Base-by-base conservation (phyloP, 257 asterid genomes). In the Nicotiana knightiana region DNA sequence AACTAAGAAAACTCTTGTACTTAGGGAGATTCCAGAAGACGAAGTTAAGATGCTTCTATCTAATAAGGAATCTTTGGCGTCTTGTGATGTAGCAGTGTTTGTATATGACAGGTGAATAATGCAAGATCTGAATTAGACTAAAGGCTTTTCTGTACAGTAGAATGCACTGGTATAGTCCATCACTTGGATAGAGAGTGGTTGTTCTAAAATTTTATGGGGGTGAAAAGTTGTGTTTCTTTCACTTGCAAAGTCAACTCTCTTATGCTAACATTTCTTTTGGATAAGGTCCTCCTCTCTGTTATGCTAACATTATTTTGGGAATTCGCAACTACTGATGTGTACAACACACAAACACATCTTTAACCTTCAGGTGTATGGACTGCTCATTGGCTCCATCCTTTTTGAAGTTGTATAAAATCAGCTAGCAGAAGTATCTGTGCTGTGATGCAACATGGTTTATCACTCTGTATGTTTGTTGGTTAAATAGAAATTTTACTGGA, bases 11-110 rank as follows among this genome's bases (percentile, higher is more conserved):
- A 92, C 92, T 51, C 97, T 96, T 84, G 91, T 96, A 39, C 93
- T 94, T 84, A 87, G 90, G 67, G 99, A 96, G 91, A 91, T 96
- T 88, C 97, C 97, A 64, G 98, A 94, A 87, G 97, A 91, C 76
- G 97, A 86, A 77, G 92, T 91, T 76, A 91, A 90, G 83, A 89
- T 82, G 70, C 82, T 96, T 83, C 80, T 92, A 78, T 92, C 93
- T 35, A 81, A 86, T 58, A 96, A 93, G 86, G 96, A 93, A 81
- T 90, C 92, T 54, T 86, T 95, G 89, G 93, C 97, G 85, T 79
- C 90, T 83, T 93, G 96, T 83, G 98, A 93, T 88, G 93, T 93
- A 37, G 98, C 99, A 78, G 89, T 90, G 83, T 93, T 93, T 87
- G 97, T 93, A 84, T 95, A 95, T 85, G 97, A 95, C 89, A 92